Base-by-base conservation (phyloP, 2,329 filamentous ascomycete species). In the Verticillium nubilum region DNA sequence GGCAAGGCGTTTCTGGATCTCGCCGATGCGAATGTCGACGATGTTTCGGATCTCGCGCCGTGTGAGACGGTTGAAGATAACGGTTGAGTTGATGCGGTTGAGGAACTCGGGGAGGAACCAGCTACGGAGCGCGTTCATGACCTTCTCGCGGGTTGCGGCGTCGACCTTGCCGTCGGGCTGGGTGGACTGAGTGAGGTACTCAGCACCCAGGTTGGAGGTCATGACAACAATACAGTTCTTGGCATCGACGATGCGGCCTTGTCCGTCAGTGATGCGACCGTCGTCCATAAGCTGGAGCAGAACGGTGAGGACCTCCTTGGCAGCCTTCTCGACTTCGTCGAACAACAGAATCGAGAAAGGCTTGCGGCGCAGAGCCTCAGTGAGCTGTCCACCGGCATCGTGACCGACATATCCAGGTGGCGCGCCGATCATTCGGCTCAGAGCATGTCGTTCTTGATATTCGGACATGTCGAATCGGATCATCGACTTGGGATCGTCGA, bases 381-480 rank as follows among this genome's bases (percentile, higher is more conserved):
- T 99, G 58, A 99, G 85, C 73, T 99, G 95, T 58, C 95, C 95
- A 67, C 95, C 95, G 31, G 95, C 87, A 70, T 99, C 95, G 72
- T 99, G 94, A 17, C 95, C 95, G 61, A 99, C 93, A 67, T 99
- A 99, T 64, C 95, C 95, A 4, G 95, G 95, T 23, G 95, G 95
- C 23, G 95, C 93, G 72, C 95, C 95, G 67, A 99, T 99, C 92
- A 99, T 97, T 62, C 95, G 87, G 72, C 92, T 96, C 15, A 99
- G 85, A 0, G 94, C 90, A 73, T 99, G 95, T 5, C 94, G 89
- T 76, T 99, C 95, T 75, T 99, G 96, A 75, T 99, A 99, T 76
- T 99, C 95, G 5, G 94, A 98, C 95, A 99, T 99, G 73, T 99
- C 95, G 78, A 99, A 96, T 42, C 95, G 90, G 68, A 99, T 97